Evolutionary conservation across 192 early-diverging fungal genomes (phyloP).

Genomic region (Anaeromyces robustus): DNA sequence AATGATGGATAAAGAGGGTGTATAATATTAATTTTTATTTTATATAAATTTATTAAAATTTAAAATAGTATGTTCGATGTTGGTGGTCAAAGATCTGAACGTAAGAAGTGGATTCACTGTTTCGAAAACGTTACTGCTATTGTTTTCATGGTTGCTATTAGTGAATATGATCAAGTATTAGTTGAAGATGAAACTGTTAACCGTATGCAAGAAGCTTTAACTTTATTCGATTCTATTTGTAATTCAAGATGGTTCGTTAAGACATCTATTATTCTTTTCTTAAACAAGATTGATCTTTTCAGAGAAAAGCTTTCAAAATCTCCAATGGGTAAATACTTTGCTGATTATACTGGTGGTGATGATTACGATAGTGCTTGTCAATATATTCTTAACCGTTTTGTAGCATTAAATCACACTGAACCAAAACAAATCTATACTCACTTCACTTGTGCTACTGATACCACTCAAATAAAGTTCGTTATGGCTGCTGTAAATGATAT

Average conservation of each 20-base stretch:
- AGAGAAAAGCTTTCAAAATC: constrained; percentile 69
- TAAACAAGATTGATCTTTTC: constrained; percentile 98
- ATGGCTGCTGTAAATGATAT: constrained; percentile 85
- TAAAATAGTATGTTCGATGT: constrained; percentile 98
- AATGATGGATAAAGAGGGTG: too few species aligned
- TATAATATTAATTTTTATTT: too few species aligned
- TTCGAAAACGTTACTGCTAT: constrained; percentile 95
- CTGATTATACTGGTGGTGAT: constrained; percentile 61
- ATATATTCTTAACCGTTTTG: constrained; percentile 67
- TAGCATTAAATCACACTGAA: constrained; percentile 59
- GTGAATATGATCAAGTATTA: constrained; percentile 88
- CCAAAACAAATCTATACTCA: constrained; percentile 73
- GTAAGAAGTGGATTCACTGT: constrained; percentile 99
- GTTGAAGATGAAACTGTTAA: constrained; percentile 94
- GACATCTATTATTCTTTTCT: constrained; percentile 95
- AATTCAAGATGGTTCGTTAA: constrained; percentile 93
- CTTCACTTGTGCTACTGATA: constrained; percentile 79
- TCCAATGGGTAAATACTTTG: constrained; percentile 77
- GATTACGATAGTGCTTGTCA: constrained; percentile 61
- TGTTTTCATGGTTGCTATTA: constrained; percentile 87
- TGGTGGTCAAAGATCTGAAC: constrained; percentile 92
- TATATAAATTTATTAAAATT: too few species aligned
- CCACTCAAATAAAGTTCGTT: constrained; percentile 72
- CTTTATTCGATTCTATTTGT: constrained; percentile 94
- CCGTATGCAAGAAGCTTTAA: constrained; percentile 90